phyloP scores from a whole-genome alignment of 2,329 filamentous ascomycete genomes.

The Dactylellina parvicollis region DNA sequence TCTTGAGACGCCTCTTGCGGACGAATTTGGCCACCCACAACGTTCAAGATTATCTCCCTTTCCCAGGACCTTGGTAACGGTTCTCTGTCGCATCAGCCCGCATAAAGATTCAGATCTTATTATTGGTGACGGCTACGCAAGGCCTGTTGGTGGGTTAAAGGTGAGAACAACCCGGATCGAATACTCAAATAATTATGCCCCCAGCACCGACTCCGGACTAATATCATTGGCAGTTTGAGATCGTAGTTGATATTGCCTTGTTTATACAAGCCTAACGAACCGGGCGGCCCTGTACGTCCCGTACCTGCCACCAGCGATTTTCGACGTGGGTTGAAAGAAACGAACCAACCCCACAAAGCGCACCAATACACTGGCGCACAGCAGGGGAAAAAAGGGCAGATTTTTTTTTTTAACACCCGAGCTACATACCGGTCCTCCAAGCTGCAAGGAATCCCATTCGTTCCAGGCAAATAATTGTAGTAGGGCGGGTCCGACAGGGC shows the following conservation, averaged over 20 bases:
- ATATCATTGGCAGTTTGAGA: no score
- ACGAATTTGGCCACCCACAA: background rate
- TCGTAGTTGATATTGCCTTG: background rate
- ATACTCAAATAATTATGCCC: background rate
- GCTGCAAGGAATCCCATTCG: conserved; percentile 39
- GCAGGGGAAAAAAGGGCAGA: background rate
- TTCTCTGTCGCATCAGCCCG: conserved; percentile 14
- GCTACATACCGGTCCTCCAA: conserved; percentile 6
- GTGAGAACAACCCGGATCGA: background rate
- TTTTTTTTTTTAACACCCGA: conserved; percentile 22
- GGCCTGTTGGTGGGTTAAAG: no score
- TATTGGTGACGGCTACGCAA: conserved; percentile 7
- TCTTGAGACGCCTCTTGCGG: background rate
- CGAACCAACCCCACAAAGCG: conserved; percentile 51
- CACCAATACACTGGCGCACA: conserved; percentile 24
- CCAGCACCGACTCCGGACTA: no score
- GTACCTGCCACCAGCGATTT: conserved; percentile 24
- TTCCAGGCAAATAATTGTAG: conserved; percentile 27
- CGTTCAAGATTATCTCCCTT: conserved; percentile 12
- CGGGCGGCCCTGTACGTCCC: conserved; percentile 29
- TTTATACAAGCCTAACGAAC: conserved; percentile 9
- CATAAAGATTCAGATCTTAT: background rate
- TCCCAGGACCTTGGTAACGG: conserved; percentile 31
- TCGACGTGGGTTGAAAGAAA: conserved; percentile 30
- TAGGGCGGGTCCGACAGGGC: conserved; percentile 44